Evolutionary conservation across 176 grass and related monocot species (phyloP), one percentile per base, ranked within the genome.

Genomic region (Raddia distichophylla): DNA sequence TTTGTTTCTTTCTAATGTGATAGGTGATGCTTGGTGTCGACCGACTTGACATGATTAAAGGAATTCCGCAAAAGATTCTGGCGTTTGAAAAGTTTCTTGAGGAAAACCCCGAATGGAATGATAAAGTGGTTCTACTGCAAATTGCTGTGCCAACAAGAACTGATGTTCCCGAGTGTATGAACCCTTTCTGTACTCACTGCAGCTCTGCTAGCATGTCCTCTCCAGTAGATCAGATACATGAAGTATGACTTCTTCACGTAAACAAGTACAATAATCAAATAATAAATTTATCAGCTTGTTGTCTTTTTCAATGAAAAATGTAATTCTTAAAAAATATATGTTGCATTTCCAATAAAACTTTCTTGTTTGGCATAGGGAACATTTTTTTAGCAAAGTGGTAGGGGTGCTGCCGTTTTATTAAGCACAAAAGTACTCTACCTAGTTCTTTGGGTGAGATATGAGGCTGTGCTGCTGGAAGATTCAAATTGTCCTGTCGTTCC

Each of bases 21-120:
- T 81, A 98, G 95, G 95, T 99, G 76, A 99, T 99, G 96, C 93
- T 99, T 88, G 96, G 96, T 66, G 96, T 99, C 56, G 96, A 99
- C 50, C 80, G 96, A 77, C 96, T 99, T 55, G 96, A 99, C 77
- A 99, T 99, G 96, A 99, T 99, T 60, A 99, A 99, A 84, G 96
- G 96, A 85, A 99, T 99, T 80, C 96, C 96, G 5, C 96, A 99
- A 81, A 99, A 99, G 87, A 99, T 99, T 90, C 85, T 99, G 78
- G 96, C 96, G 33, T 99, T 99, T 88, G 96, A 99, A 71, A 99
- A 99, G 73, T 99, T 99, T 85, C 91, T 99, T n/a, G 97, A 99
- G 80, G 97, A 99, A 91, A 95, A 95, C 74, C 72, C 89, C 43
- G 14, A 68, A 9, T 99, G 97, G 97, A 88, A 87, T 46, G 85